phyloP scores from a whole-genome alignment of 2,329 filamentous ascomycete species.

The Botryotinia convoluta region DNA sequence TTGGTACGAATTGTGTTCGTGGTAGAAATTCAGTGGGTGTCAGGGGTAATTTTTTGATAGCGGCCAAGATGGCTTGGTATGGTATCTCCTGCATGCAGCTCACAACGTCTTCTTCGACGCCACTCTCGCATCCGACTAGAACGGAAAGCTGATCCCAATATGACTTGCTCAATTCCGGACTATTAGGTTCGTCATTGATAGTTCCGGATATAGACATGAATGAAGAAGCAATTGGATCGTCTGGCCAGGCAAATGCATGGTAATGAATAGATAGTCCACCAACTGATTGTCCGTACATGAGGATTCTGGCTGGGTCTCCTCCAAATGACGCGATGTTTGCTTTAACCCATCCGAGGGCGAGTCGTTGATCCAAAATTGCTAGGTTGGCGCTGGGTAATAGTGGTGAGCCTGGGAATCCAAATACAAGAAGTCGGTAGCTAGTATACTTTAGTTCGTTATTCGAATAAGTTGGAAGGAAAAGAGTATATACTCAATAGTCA shows the following conservation, averaged over 20 bases:
- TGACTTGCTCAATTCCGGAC: not conserved
- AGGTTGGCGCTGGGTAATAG: not conserved
- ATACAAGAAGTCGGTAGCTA: constrained; percentile 13
- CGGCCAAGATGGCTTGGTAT: not conserved
- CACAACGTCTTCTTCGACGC: not conserved
- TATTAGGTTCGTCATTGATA: constrained; percentile 25
- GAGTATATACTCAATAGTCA: constrained; percentile 4
- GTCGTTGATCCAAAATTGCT: constrained; percentile 8
- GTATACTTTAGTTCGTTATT: not conserved
- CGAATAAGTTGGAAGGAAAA: not conserved
- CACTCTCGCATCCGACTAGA: not conserved
- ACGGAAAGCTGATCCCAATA: not conserved
- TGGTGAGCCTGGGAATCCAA: constrained; percentile 42
- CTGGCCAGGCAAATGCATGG: constrained; percentile 12
- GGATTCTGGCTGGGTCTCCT: constrained; percentile 24
- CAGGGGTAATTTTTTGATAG: not conserved
- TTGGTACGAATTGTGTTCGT: constrained; percentile 25
- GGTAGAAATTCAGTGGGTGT: not conserved
- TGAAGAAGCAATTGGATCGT: constrained; percentile 28
- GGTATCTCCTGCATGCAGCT: constrained; percentile 3
- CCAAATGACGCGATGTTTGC: constrained; percentile 32
- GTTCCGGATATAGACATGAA: constrained; percentile 31
- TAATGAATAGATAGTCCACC: constrained; percentile 37
- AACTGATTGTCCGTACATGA: constrained; percentile 40
- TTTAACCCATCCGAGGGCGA: constrained; percentile 10